phyloP scores from a whole-genome alignment of 2,329 filamentous ascomycete species.

The Aspergillus caelatus region DNA sequence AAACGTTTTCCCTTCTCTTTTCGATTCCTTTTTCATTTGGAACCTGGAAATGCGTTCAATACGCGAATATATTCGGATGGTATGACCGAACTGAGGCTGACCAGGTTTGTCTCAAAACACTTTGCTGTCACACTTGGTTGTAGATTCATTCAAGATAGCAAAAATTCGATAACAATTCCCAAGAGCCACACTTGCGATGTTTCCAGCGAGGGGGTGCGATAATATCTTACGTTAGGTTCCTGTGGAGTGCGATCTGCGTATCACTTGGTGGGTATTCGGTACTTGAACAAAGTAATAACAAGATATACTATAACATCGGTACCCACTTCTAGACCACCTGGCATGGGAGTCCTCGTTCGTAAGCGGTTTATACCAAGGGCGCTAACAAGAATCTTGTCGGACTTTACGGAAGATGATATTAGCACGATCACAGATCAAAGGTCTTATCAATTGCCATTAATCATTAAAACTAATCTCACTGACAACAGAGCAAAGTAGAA shows the following conservation, averaged over 20 bases:
- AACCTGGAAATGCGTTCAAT: background rate
- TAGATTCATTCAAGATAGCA: background rate
- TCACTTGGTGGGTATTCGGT: background rate
- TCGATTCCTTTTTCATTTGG: background rate
- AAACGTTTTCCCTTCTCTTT: background rate
- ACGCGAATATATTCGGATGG: background rate
- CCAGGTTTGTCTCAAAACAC: background rate
- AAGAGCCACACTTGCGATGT: background rate
- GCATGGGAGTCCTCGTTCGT: background rate
- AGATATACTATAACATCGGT: background rate
- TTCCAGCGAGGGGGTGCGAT: background rate
- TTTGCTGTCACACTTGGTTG: no score
- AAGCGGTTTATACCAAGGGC: background rate
- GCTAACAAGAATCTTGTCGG: background rate
- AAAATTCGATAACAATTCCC: background rate
- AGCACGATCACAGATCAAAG: slow-evolving; percentile 14
- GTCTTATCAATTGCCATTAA: slow-evolving; percentile 34
- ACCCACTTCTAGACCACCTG: background rate
- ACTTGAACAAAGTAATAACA: background rate
- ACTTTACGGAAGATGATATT: background rate
- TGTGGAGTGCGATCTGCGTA: background rate
- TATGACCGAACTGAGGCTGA: background rate
- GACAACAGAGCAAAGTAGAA: slow-evolving; percentile 26
- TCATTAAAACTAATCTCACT: slow-evolving; percentile 32
- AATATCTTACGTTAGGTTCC: background rate